Percentiles rank a stretch among this genome's conserved stretches.
These are phyloP conservation scores for Stentor coeruleus DNA, from an alignment of 73 alveolate genomes.

Conservation along the genomic window DNA sequence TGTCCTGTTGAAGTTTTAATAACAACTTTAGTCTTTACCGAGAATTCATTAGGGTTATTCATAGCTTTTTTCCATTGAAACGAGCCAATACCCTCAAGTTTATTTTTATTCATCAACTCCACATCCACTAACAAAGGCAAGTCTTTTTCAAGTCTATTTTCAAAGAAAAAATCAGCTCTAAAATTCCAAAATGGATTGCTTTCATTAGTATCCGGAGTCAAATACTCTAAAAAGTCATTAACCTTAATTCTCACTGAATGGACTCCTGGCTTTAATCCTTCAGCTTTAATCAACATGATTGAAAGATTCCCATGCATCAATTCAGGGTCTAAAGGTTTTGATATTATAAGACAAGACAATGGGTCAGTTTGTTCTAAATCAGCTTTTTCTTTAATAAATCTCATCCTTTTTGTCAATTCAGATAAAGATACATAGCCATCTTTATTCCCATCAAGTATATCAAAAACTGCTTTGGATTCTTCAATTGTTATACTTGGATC, in stretches of 20 bases:
- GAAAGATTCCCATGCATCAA: background rate
- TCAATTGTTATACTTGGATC: background rate
- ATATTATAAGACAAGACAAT: background rate
- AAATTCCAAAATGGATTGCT: background rate
- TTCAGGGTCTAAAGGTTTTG: conserved; percentile 3
- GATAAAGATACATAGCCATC: background rate
- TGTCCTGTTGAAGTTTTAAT: background rate
- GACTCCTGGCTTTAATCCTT: background rate
- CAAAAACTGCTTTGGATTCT: background rate
- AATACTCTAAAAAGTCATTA: background rate
- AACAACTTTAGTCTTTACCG: background rate
- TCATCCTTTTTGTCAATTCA: background rate
- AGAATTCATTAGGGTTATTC: background rate
- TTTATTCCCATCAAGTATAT: background rate
- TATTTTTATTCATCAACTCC: background rate
- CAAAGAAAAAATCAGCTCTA: background rate
- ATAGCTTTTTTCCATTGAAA: background rate
- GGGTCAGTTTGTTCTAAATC: background rate
- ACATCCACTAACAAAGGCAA: background rate
- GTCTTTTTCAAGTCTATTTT: too few species aligned
- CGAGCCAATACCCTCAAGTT: background rate
- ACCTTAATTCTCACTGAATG: background rate
- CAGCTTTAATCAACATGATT: background rate
- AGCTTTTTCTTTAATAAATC: background rate
- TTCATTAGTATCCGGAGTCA: background rate